Percentiles rank a stretch among this genome's conserved stretches.
These are phyloP conservation scores for Massospora cicadina DNA, from an alignment of 371 early-diverging fungal genomes.

Conservation along the genomic window DNA sequence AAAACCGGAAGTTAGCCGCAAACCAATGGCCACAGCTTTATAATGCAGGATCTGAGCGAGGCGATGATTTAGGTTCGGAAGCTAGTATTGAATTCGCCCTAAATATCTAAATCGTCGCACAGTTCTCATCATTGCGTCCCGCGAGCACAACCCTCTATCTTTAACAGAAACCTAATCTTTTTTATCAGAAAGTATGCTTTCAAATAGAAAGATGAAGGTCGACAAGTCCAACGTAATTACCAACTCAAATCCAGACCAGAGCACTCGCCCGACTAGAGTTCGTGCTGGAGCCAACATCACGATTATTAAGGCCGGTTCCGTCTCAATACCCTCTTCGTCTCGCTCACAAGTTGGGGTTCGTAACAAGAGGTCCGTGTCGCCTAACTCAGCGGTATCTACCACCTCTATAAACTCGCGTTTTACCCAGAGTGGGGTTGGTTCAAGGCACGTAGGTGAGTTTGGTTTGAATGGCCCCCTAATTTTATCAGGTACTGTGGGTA, in stretches of 20 bases:
- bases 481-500: neutral
- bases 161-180: neutral
- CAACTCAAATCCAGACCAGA: neutral
- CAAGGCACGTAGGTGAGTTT: neutral
- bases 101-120: no score
- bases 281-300: slow-evolving; percentile 7
- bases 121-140: no score
- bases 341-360: neutral
- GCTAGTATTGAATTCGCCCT: no score
- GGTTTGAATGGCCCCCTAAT: neutral
- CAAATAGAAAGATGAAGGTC: slow-evolving; percentile 3
- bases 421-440: neutral
- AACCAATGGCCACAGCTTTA: no score
- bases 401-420: neutral
- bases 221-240: slow-evolving; percentile 4
- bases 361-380: neutral
- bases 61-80: no score
- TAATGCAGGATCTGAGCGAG: no score
- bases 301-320: slow-evolving; percentile 2
- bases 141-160: neutral
- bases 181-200: neutral
- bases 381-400: neutral
- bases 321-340: neutral
- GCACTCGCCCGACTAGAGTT: neutral
- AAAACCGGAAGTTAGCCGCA: no score